A percentile compares a stretch with the other conserved stretches of the same genome.
These are phyloP conservation scores for Sclerotinia borealis DNA, from an alignment of 2,329 filamentous ascomycete genomes.

Conservation along the genomic window DNA sequence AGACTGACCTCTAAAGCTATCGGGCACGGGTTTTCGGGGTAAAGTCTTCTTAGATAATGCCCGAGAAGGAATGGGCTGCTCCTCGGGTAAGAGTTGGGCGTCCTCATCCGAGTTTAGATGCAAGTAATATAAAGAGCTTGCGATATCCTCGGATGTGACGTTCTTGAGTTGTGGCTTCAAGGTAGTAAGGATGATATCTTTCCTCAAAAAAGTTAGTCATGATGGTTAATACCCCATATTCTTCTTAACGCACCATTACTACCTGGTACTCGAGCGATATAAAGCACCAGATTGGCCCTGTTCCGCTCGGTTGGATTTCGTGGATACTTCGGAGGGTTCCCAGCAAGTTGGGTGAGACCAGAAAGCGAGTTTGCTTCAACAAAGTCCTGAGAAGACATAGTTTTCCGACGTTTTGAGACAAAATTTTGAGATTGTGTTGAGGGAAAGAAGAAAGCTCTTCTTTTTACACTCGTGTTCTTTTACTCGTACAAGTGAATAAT, in stretches of 20 bases:
- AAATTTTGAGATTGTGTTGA: not conserved
- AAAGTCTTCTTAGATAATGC: conserved; percentile 23
- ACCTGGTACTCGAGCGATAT: conserved; percentile 89
- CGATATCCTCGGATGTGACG: conserved; percentile 80
- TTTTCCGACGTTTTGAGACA: not conserved
- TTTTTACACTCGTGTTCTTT: not conserved
- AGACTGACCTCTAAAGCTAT: conserved; percentile 23
- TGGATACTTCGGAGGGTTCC: conserved; percentile 81
- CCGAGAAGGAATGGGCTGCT: conserved; percentile 9
- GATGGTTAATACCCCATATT: not conserved
- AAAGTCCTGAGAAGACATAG: conserved; percentile 19
- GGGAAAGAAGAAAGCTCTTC: not conserved
- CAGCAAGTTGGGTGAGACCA: conserved; percentile 70
- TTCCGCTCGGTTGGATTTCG: conserved; percentile 64
- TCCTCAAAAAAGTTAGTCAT: not conserved
- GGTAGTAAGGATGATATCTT: conserved; percentile 58
- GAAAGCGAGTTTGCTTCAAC: conserved; percentile 81
- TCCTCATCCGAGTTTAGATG: conserved; percentile 67
- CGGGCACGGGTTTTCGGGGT: conserved; percentile 30
- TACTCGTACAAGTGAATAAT: not conserved
- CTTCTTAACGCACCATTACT: conserved; percentile 60
- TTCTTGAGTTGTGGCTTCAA: conserved; percentile 84
- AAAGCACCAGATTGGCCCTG: conserved; percentile 71
- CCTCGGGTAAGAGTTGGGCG: conserved; percentile 35
- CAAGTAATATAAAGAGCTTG: conserved; percentile 83